phyloP scores from a whole-genome alignment of 495 filamentous ascomycete species.

The Lophium mytilinum region DNA sequence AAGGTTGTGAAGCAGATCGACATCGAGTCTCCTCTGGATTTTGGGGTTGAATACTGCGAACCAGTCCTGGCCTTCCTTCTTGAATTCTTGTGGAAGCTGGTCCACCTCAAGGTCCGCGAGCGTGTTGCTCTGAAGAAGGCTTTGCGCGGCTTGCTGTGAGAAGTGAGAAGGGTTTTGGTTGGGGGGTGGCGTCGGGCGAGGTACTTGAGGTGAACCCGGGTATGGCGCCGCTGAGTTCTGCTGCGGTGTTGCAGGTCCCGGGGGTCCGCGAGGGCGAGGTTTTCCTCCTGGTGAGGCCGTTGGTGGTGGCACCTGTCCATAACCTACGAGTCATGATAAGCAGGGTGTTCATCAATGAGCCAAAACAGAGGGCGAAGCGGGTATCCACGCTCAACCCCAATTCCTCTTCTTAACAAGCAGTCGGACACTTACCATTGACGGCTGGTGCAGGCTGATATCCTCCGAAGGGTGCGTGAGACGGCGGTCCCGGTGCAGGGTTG shows the following conservation, averaged over 20 bases:
- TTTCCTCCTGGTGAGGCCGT: slow-evolving; percentile 82
- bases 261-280: slow-evolving; percentile 42
- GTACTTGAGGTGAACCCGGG: slow-evolving; percentile 82
- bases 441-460: slow-evolving; percentile 42
- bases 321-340: slow-evolving; percentile 3
- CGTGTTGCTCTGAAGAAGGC: slow-evolving; percentile 58
- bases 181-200: slow-evolving; percentile 67
- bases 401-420: no score
- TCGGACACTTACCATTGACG: slow-evolving; percentile 15
- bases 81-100: slow-evolving; percentile 65
- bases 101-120: slow-evolving; percentile 84
- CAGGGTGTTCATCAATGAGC: no score
- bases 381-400: background rate
- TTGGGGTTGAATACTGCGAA: slow-evolving; percentile 38
- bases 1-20: slow-evolving; percentile 36
- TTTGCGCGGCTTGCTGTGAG: slow-evolving; percentile 15
- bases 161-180: slow-evolving; percentile 38
- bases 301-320: slow-evolving; percentile 55
- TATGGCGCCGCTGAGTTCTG: slow-evolving; percentile 77
- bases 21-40: slow-evolving; percentile 32
- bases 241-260: slow-evolving; percentile 82
- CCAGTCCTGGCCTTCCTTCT: slow-evolving; percentile 35
- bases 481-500: slow-evolving; percentile 31
- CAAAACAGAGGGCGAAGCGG: background rate
- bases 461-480: slow-evolving; percentile 29